Conservation (phyloP, 805 yeast genomes). For the Ogataea henricii region DNA sequence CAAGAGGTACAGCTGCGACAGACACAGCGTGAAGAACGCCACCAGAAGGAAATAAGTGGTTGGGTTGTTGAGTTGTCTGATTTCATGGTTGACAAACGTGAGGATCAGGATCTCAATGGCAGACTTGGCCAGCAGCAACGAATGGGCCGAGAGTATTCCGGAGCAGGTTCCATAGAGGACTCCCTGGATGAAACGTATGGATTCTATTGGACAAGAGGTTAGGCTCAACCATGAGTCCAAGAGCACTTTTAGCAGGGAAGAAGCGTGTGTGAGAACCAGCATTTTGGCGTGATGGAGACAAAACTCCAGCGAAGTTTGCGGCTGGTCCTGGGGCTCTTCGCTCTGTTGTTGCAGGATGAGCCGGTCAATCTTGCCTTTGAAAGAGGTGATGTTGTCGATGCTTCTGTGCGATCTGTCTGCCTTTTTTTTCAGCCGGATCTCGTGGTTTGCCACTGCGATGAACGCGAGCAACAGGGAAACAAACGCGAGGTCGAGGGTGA, state of each 20-base stretch:
- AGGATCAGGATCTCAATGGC: conserved; percentile 67
- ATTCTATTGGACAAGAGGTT: conserved; percentile 15
- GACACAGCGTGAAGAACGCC: conserved; percentile 61
- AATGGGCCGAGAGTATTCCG: conserved; percentile 83
- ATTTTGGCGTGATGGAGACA: background rate
- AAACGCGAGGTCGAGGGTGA: conserved; percentile 36
- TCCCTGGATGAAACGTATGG: conserved; percentile 49
- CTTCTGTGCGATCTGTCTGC: conserved; percentile 5
- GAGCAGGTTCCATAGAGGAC: conserved; percentile 64
- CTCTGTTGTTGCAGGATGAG: background rate
- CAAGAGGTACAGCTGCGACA: conserved; percentile 69
- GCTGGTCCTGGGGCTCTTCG: background rate
- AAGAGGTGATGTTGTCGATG: conserved; percentile 4
- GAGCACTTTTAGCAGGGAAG: background rate
- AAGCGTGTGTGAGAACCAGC: background rate
- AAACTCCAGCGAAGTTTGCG: background rate
- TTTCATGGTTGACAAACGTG: conserved; percentile 38
- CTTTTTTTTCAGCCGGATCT: conserved; percentile 12
- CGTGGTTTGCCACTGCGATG: conserved; percentile 26
- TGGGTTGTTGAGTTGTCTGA: conserved; percentile 37
- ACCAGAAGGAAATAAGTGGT: conserved; percentile 53
- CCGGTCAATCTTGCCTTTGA: conserved; percentile 5
- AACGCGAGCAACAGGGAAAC: conserved; percentile 34
- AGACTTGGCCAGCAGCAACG: conserved; percentile 82
- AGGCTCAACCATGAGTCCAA: conserved; percentile 4